These are phyloP conservation scores for Phytophthora podocarpi DNA, from an alignment of 352 stramenopile species.

Conservation along the genomic window DNA sequence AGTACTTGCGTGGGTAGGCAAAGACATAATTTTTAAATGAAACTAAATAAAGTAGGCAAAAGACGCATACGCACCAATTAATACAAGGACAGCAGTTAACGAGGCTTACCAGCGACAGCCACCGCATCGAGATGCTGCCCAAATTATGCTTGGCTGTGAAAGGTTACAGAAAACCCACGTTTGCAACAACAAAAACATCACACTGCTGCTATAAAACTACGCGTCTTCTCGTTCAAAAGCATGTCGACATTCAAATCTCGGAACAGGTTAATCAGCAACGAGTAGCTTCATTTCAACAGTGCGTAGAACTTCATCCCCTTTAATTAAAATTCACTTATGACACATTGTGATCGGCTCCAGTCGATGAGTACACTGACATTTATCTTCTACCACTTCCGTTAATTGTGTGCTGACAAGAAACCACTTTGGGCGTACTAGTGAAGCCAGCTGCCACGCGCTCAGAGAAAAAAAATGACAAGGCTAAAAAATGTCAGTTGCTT, in stretches of 20 bases:
- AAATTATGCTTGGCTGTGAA: constrained; percentile 7
- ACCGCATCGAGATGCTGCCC: constrained; percentile 9
- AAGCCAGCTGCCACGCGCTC: constrained; percentile 27
- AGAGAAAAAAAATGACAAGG: constrained; percentile 61
- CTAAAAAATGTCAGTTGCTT: constrained; percentile 50
- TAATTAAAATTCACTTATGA: background rate
- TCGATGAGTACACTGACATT: constrained; percentile 1
- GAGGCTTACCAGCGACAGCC: constrained; percentile 27
- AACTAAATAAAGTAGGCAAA: constrained; percentile 24
- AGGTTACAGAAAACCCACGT: constrained; percentile 1
- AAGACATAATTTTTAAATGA: constrained; percentile 24
- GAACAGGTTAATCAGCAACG: background rate
- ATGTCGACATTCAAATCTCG: constrained; percentile 6
- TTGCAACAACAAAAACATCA: constrained; percentile 3
- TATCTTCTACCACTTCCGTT: constrained; percentile 40
- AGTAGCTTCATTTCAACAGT: background rate
- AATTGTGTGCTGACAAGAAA: constrained; percentile 59
- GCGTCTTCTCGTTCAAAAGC: background rate
- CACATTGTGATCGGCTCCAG: background rate
- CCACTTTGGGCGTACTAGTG: constrained; percentile 23
- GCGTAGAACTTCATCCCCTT: background rate
- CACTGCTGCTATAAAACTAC: constrained; percentile 10
- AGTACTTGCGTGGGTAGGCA: constrained; percentile 27
- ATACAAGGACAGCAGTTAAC: constrained; percentile 3
- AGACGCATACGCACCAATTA: constrained; percentile 16